A percentile compares a stretch with the other conserved stretches of the same genome.
phyloP scores from a whole-genome alignment of 116 monocot genomes.

The Thalassia testudinum region DNA sequence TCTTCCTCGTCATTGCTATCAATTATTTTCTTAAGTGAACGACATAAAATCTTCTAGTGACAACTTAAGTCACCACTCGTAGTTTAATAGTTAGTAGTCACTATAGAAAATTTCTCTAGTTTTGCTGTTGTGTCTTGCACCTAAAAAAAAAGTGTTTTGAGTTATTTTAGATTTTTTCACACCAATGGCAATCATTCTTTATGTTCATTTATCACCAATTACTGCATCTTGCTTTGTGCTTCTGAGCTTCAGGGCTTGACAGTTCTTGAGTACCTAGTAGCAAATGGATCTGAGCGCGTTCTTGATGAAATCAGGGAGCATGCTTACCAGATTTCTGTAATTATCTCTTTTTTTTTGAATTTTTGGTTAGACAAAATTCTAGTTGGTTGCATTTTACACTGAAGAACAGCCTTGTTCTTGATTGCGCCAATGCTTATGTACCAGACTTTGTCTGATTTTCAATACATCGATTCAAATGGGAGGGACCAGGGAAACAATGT shows the following conservation, averaged over 20 bases:
- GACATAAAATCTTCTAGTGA: no score
- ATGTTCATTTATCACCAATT: no score
- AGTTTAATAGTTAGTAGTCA: no score
- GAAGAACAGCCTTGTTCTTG: no score
- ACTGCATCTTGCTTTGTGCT: not conserved
- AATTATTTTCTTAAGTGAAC: no score
- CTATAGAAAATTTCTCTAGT: no score
- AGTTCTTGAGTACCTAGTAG: conserved; percentile 82
- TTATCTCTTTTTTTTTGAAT: not conserved
- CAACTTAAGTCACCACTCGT: no score
- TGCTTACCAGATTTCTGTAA: conserved; percentile 86
- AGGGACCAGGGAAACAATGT: conserved; percentile 88
- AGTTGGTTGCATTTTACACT: not conserved
- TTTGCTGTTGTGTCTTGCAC: no score
- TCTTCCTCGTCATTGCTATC: not conserved
- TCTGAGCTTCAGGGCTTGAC: conserved; percentile 41
- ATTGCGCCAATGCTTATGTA: no score
- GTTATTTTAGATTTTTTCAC: not conserved
- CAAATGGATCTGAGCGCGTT: conserved; percentile 82
- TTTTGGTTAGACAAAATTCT: not conserved
- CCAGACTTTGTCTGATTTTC: conserved; percentile 79
- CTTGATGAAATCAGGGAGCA: conserved; percentile 95
- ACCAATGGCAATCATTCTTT: no score
- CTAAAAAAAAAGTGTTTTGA: no score
- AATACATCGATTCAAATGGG: conserved; percentile 88